Evolutionary conservation across 2,329 filamentous ascomycete genomes (phyloP), one percentile per base, ranked within the genome.

Genomic region (Colletotrichum tofieldiae): DNA sequence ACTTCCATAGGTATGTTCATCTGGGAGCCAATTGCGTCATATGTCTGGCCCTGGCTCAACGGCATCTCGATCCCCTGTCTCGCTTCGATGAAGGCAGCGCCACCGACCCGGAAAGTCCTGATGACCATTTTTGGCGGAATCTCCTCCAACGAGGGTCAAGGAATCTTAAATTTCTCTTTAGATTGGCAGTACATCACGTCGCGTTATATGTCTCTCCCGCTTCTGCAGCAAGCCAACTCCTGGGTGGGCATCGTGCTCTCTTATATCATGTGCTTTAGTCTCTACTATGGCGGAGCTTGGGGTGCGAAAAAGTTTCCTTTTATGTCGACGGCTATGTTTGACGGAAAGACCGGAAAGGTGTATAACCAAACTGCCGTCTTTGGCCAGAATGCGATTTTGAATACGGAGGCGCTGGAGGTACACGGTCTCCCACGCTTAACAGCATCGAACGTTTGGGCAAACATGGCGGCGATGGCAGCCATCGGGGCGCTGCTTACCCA

Each of bases 61-160:
- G 71, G 71, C 39, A 73, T 73, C 32, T 73, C 71, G 20, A 67
- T 88, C 35, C 85, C 86, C 63, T 88, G 86, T 73, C 80, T 87
- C 5, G 82, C 85, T 0, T 71, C 71, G 0, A 73, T 73, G 62
- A 71, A 49, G 20, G 67, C 71, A 0, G 59, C 62, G 0, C 71
- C 71, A 9, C 63, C 71, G 6, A 71, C 71, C 2, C 63, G 67
- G 1, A 81, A 84, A 16, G 76, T 85, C 7, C 85, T 87, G 61
- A 86, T 85, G 26, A 84, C 85, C 51, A 76, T 87, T n/a, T 87
- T 88, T 72, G 86, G 86, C 5, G 86, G 86, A n/a, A 79, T 85
- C 29, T 75, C 75, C 52, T 77, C 76, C 55, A 79, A 81, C 70
- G 78, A 80, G 49, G 79, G 84, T 5, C 78, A 86, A 2, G 85